phyloP scores from a whole-genome alignment of 768 basidiomycete species.

The Tylopilus rubrobrunneus region DNA sequence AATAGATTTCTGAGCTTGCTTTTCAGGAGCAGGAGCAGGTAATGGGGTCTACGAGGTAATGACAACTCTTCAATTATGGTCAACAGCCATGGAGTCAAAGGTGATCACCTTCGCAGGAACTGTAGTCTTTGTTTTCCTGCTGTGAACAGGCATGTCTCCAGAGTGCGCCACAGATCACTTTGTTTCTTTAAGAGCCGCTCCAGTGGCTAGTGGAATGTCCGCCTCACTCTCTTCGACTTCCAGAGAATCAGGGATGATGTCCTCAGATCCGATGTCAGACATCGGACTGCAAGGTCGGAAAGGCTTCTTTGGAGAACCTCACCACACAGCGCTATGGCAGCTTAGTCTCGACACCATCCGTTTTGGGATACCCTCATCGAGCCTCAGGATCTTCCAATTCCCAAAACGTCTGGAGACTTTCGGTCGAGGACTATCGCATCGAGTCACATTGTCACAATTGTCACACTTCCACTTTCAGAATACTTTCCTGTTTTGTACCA shows the following conservation, averaged over 20 bases:
- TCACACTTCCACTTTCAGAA: no score
- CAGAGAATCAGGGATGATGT: constrained; percentile 28
- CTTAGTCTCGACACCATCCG: no score
- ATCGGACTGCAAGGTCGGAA: constrained; percentile 23
- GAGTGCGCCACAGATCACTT: constrained; percentile 2
- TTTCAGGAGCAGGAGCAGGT: background rate
- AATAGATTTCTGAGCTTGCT: constrained; percentile 8
- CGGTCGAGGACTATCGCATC: no score
- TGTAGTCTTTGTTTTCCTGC: constrained; percentile 4
- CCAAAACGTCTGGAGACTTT: no score
- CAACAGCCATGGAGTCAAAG: background rate
- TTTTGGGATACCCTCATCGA: no score
- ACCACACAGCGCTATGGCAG: background rate
- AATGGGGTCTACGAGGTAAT: constrained; percentile 2
- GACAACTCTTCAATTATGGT: background rate
- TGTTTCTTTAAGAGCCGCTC: constrained; percentile 18
- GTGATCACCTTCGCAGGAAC: constrained; percentile 16
- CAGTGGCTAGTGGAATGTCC: constrained; percentile 43
- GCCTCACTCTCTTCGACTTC: constrained; percentile 30
- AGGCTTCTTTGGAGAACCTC: constrained; percentile 13
- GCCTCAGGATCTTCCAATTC: no score
- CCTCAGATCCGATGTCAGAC: constrained; percentile 20
- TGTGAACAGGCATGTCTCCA: background rate
- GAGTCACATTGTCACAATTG: no score
- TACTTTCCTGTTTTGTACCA: no score